phyloP scores from a whole-genome alignment of 805 yeast species.

The Yamadazyma laniorum region DNA sequence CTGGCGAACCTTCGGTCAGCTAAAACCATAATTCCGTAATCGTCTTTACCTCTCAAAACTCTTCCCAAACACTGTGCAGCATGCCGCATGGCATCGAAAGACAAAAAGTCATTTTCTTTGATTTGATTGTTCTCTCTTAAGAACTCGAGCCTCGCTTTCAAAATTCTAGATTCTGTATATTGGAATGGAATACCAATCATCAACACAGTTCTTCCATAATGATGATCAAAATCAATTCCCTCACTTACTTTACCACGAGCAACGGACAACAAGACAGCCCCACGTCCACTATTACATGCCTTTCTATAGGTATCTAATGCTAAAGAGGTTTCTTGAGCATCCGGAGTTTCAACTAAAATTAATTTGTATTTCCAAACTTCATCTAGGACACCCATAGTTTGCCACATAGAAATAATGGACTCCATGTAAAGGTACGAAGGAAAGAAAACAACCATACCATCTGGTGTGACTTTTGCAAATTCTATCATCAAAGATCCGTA shows the following conservation, averaged over 20 bases:
- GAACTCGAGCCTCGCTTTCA: slow-evolving; percentile 93
- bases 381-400: slow-evolving; percentile 94
- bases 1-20: slow-evolving; percentile 92
- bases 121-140: slow-evolving; percentile 90
- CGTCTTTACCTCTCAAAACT: slow-evolving; percentile 96
- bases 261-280: slow-evolving; percentile 92
- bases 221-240: slow-evolving; percentile 99
- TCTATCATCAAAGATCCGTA: slow-evolving; percentile 92
- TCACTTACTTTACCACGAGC: slow-evolving; percentile 99
- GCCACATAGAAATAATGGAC: slow-evolving; percentile 98
- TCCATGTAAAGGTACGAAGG: slow-evolving; percentile 98
- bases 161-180: slow-evolving; percentile 93
- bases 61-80: slow-evolving; percentile 99
- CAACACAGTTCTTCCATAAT: slow-evolving; percentile 93
- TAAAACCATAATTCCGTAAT: slow-evolving; percentile 96
- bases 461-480: slow-evolving; percentile 93
- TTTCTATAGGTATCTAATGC: slow-evolving; percentile 94
- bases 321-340: slow-evolving; percentile 95
- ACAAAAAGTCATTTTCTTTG: slow-evolving; percentile 87
- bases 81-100: slow-evolving; percentile 99
- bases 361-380: slow-evolving; percentile 98
- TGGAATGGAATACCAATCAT: slow-evolving; percentile 99
- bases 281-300: slow-evolving; percentile 96
- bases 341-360: slow-evolving; percentile 96
- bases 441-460: slow-evolving; percentile 96